Evolutionary conservation across 164 flowering plant species (phyloP).

Genomic region (Pachysandra terminalis): DNA sequence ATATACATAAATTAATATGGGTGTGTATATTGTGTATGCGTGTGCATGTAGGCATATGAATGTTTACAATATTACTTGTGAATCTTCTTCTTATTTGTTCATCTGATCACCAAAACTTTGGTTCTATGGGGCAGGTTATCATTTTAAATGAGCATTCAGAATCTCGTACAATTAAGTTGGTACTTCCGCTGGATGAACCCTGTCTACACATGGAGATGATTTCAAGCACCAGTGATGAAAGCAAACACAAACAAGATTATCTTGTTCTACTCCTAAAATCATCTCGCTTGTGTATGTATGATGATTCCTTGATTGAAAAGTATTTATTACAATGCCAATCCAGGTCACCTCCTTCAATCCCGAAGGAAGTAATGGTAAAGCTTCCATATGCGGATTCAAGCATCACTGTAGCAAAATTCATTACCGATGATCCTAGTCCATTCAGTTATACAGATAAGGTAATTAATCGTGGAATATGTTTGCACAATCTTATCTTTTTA

Average conservation of each 20-base stretch:
- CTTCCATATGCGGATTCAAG: conserved; percentile 66
- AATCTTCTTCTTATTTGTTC: not conserved
- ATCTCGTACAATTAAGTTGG: conserved; percentile 71
- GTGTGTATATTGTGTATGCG: no score
- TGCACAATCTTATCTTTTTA: not conserved
- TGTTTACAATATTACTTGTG: no score
- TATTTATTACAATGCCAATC: conserved; percentile 70
- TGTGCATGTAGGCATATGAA: no score
- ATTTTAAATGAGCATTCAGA: conserved; percentile 72
- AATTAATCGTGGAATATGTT: conserved; percentile 2
- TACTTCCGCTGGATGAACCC: conserved; percentile 60
- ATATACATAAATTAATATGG: not conserved
- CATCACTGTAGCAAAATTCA: conserved; percentile 51
- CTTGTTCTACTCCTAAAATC: conserved; percentile 69
- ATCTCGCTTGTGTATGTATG: conserved; percentile 56
- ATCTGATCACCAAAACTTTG: not conserved
- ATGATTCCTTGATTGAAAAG: conserved; percentile 65
- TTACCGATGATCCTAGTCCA: conserved; percentile 33
- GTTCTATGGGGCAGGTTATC: conserved; percentile 50
- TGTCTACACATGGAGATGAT: conserved; percentile 68
- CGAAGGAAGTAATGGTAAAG: conserved; percentile 61
- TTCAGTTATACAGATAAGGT: conserved; percentile 52
- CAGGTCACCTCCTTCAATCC: conserved; percentile 68
- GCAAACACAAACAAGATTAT: conserved; percentile 50
- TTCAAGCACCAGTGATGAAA: conserved; percentile 42